Base-by-base conservation (phyloP, 2,329 filamentous ascomycete species). In the Fusarium zealandicum region DNA sequence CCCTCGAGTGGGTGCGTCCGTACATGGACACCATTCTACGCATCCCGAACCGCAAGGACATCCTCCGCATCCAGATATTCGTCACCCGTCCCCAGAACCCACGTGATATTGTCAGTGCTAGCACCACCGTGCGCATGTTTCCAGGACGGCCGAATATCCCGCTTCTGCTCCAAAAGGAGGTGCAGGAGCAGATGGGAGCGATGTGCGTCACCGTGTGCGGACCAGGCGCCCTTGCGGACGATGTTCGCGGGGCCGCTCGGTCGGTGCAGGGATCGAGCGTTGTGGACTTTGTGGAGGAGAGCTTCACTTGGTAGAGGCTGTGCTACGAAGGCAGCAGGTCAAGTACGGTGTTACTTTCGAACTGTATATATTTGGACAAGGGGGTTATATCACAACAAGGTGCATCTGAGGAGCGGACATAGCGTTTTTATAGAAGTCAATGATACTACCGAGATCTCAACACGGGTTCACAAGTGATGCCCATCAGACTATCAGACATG, bases 1-100 rank as follows among this genome's bases (percentile, higher is more conserved):
- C 93, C 51, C 83, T 98, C 7, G 92, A 96, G 73, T 98, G 95
- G 93, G 90, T 96, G 54, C 86, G 91, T 7, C 90, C 91, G 5
- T 98, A 90, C 88, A 88, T 89, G 83, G 84, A 89, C 63, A 75
- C 79, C 49, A 76, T 98, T 47, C 81, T 98, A 27, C 82, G 83
- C 50, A 88, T 97, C 82, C 89, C 91, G 11, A 84, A 87, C 64
- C 88, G 93, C 47, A 86, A 90, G 53, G 91, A 96, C 42, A 82
- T 96, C 25, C 82, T 99, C 37, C 88, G 87, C 64, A 90, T 98
- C 67, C 86, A 93, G 66, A 84, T 98, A 40, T 98, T 96, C 75
- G 87, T 98, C 64, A 98, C 95, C 5, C 83, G 92, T 47, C 93
- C 93, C 1, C 88, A 90, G 65, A 90, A 89, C 70, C 86, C 89